phyloP scores from a whole-genome alignment of 345 rosid genomes.

The Aquilaria malaccensis region DNA sequence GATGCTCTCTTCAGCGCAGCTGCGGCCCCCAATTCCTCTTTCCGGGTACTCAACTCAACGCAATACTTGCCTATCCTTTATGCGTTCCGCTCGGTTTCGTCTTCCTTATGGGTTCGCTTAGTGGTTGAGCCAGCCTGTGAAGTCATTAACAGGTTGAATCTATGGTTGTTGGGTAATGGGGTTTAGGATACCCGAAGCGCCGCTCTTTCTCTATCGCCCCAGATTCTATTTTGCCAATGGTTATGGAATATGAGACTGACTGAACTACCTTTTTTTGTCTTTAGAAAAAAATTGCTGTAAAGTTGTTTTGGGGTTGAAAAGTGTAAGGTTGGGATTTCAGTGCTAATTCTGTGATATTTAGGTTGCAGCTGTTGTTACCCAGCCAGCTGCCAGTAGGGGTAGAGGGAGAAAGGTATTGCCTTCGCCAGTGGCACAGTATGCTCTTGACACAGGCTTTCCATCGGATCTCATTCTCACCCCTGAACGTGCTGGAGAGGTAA shows the following conservation, averaged over 20 bases:
- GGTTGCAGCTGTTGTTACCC: slow-evolving; percentile 94
- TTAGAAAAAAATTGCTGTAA: neutral
- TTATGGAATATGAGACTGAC: neutral
- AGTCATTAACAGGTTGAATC: no score
- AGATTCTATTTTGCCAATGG: no score
- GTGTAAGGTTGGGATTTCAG: neutral
- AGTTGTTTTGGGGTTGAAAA: neutral
- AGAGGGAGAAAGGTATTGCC: slow-evolving; percentile 78
- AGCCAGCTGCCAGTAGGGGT: slow-evolving; percentile 75
- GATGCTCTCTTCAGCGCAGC: slow-evolving; percentile 77
- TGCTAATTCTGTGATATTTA: slow-evolving; percentile 19
- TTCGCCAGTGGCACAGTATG: slow-evolving; percentile 76
- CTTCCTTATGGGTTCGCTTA: no score
- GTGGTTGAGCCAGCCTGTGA: no score
- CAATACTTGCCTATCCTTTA: neutral
- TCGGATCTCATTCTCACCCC: slow-evolving; percentile 80
- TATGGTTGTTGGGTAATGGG: slow-evolving; percentile 1
- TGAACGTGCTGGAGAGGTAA: slow-evolving; percentile 83
- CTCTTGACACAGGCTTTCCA: slow-evolving; percentile 73
- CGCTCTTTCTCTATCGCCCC: neutral
- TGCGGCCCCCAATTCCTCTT: slow-evolving; percentile 48
- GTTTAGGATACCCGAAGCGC: neutral
- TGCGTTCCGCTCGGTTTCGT: no score
- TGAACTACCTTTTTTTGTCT: neutral
- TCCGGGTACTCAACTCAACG: slow-evolving; percentile 42